These are phyloP conservation scores for Cryptococcus sp. DNA, from an alignment of 1,284 basidiomycete genomes.

Conservation along the genomic window DNA sequence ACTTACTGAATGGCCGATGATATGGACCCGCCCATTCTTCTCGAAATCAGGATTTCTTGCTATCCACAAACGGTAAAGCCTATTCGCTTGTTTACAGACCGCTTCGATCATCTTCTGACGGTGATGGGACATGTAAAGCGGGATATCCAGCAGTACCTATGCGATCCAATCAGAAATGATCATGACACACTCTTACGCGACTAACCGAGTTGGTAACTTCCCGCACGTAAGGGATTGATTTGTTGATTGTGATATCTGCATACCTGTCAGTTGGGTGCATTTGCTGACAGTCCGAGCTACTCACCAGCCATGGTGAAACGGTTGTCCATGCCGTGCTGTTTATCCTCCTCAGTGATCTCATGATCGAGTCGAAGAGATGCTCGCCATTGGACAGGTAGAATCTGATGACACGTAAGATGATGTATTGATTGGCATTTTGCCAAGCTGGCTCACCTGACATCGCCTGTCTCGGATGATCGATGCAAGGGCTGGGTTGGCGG, in stretches of 20 bases:
- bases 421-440: neutral
- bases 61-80: slow-evolving; percentile 59
- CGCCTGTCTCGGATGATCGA: slow-evolving; percentile 56
- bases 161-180: slow-evolving; percentile 15
- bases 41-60: slow-evolving; percentile 59
- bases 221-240: slow-evolving; percentile 56
- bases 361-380: slow-evolving; percentile 55
- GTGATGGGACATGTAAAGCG: slow-evolving; percentile 57
- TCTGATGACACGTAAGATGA: slow-evolving; percentile 30
- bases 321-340: slow-evolving; percentile 56
- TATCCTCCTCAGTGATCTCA: slow-evolving; percentile 53
- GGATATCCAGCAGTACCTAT: slow-evolving; percentile 57
- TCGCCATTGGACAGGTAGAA: slow-evolving; percentile 61
- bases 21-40: slow-evolving; percentile 52
- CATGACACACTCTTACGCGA: neutral
- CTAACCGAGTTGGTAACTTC: slow-evolving; percentile 56
- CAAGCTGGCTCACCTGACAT: slow-evolving; percentile 35
- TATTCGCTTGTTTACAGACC: slow-evolving; percentile 53
- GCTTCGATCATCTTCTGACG: slow-evolving; percentile 58
- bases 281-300: slow-evolving; percentile 10
- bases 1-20: slow-evolving; percentile 53
- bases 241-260: slow-evolving; percentile 56
- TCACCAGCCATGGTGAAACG: slow-evolving; percentile 54
- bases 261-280: neutral
- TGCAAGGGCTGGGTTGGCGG: slow-evolving; percentile 52